Percentiles rank a stretch among this genome's conserved stretches.
Conservation (phyloP, 148 eudicot genomes). For the Persicaria maculosa region DNA sequence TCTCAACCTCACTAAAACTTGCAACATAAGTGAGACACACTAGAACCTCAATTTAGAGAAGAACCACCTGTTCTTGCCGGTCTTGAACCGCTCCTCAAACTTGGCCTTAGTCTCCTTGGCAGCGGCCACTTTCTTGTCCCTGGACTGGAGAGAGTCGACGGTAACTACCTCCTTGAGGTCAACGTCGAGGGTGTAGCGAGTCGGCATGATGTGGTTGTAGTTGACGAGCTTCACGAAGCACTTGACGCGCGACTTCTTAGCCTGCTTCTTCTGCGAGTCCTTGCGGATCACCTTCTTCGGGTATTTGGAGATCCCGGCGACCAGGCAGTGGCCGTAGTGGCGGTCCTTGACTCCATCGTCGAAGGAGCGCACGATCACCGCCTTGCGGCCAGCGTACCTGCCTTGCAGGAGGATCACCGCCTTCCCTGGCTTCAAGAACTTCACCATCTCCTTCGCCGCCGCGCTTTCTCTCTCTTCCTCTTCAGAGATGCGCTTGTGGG, state of each 20-base stretch:
- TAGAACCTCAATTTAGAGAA: slow-evolving; percentile 28
- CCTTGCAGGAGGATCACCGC: slow-evolving; percentile 34
- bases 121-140: slow-evolving; percentile 36
- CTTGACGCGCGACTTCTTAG: slow-evolving; percentile 33
- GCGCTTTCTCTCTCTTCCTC: not conserved
- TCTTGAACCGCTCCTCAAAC: slow-evolving; percentile 38
- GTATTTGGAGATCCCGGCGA: slow-evolving; percentile 35
- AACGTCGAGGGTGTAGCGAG: slow-evolving; percentile 34
- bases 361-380: slow-evolving; percentile 23
- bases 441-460: slow-evolving; percentile 19
- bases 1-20: not conserved
- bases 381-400: slow-evolving; percentile 29
- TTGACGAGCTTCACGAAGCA: slow-evolving; percentile 29
- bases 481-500: not conserved
- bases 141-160: slow-evolving; percentile 19
- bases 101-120: slow-evolving; percentile 26
- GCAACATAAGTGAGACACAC: not conserved
- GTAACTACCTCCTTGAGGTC: slow-evolving; percentile 28
- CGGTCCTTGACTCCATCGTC: slow-evolving; percentile 33
- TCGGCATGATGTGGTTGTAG: slow-evolving; percentile 40
- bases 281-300: slow-evolving; percentile 37
- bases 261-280: slow-evolving; percentile 34
- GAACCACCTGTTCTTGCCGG: slow-evolving; percentile 39
- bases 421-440: slow-evolving; percentile 32
- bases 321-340: slow-evolving; percentile 39